These are phyloP conservation scores for Aspergillus chevalieri DNA, from an alignment of 2,329 filamentous ascomycete genomes.

Conservation along the genomic window DNA sequence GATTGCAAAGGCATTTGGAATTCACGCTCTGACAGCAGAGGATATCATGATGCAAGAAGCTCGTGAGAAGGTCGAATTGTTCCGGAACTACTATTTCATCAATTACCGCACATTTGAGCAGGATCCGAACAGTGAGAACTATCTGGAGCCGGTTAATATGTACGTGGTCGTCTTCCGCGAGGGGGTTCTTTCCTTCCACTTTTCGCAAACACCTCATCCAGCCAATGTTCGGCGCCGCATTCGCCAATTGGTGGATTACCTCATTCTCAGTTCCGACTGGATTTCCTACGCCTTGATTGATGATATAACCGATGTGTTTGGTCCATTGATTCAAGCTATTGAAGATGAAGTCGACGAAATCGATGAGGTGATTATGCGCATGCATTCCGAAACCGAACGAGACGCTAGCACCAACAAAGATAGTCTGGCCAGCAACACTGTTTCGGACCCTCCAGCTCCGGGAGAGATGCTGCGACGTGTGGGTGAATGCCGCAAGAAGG, in stretches of 20 bases:
- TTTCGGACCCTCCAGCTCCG: slow-evolving; percentile 43
- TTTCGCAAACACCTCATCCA: slow-evolving; percentile 90
- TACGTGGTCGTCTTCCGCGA: slow-evolving; percentile 96
- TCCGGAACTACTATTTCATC: slow-evolving; percentile 97
- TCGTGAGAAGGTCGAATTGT: slow-evolving; percentile 95
- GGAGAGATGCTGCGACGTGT: slow-evolving; percentile 87
- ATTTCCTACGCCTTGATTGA: slow-evolving; percentile 98
- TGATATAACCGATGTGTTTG: slow-evolving; percentile 95
- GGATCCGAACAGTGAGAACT: slow-evolving; percentile 80
- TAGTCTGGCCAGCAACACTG: slow-evolving; percentile 27
- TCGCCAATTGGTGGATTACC: slow-evolving; percentile 86
- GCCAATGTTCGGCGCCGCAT: slow-evolving; percentile 93
- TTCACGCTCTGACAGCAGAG: slow-evolving; percentile 90
- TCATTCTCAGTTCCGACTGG: slow-evolving; percentile 92
- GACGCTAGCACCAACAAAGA: slow-evolving; percentile 31
- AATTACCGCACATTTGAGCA: slow-evolving; percentile 98
- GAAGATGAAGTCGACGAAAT: slow-evolving; percentile 97
- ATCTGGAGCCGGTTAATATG: slow-evolving; percentile 92
- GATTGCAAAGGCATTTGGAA: slow-evolving; percentile 84
- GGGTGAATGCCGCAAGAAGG: slow-evolving; percentile 90
- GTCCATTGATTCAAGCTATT: slow-evolving; percentile 83
- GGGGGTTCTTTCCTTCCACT: slow-evolving; percentile 93
- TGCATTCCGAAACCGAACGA: slow-evolving; percentile 56
- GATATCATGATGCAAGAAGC: slow-evolving; percentile 97
- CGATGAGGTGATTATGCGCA: slow-evolving; percentile 78